Percentiles rank a stretch among this genome's conserved stretches.
phyloP scores from a whole-genome alignment of 495 filamentous ascomycete genomes.

The Penicillium longicatenatum region DNA sequence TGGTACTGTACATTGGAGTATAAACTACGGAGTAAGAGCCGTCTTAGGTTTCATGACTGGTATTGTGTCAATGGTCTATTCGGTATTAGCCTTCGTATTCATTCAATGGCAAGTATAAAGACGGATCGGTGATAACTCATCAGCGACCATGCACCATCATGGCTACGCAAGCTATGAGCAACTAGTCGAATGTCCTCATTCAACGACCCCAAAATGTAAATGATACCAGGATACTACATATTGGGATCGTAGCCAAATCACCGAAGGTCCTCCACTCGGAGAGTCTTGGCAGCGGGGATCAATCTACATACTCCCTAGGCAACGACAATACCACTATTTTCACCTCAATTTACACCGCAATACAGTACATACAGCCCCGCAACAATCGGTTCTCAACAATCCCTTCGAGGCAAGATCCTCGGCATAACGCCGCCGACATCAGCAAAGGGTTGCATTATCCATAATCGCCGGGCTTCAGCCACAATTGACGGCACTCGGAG shows the following conservation, averaged over 20 bases:
- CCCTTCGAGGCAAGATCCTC: neutral
- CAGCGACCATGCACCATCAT: too few species aligned
- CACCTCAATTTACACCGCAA: neutral
- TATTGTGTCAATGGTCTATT: neutral
- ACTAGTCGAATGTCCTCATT: neutral
- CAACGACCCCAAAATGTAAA: neutral
- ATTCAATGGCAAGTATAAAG: too few species aligned
- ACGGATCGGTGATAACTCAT: too few species aligned
- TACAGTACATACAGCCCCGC: neutral
- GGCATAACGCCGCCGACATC: neutral
- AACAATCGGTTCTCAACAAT: neutral
- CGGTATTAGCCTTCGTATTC: neutral
- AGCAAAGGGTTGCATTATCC: neutral
- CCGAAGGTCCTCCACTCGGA: neutral
- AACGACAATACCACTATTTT: conserved; percentile 6
- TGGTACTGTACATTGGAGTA: neutral
- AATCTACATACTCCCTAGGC: neutral
- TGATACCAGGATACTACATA: neutral
- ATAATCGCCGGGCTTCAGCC: neutral
- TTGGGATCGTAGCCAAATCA: neutral
- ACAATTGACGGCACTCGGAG: neutral
- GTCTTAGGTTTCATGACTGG: neutral
- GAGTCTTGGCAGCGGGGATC: conserved; percentile 11
- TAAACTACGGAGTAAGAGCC: neutral
- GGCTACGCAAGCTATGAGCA: neutral